phyloP scores from a whole-genome alignment of 2,329 filamentous ascomycete genomes.

The Talaromyces sp. region DNA sequence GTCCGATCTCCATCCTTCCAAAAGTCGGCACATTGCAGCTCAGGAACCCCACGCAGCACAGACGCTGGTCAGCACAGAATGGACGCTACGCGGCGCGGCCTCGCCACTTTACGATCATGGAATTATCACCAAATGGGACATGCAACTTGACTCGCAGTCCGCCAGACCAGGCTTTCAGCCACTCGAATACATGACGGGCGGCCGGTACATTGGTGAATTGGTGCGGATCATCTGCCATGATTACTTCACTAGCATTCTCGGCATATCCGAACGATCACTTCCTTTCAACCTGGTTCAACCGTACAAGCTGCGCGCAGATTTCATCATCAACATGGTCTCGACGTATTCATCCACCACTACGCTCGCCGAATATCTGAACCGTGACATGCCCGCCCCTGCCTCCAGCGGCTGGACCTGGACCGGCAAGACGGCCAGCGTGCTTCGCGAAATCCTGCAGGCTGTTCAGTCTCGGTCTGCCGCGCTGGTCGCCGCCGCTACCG shows the following conservation, averaged over 20 bases:
- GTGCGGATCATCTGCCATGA: conserved; percentile 9
- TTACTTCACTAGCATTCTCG: conserved; percentile 8
- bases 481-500: conserved; percentile 11
- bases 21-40: background rate
- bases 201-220: conserved; percentile 11
- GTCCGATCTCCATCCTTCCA: conserved; percentile 9
- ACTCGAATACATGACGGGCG: conserved; percentile 11
- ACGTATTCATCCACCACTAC: background rate
- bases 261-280: conserved; percentile 4
- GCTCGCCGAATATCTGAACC: conserved; percentile 3
- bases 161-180: conserved; percentile 9
- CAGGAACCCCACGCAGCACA: conserved; percentile 7
- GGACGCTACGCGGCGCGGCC: conserved; percentile 8
- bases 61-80: conserved; percentile 11
- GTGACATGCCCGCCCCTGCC: background rate
- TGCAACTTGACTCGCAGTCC: conserved; percentile 6
- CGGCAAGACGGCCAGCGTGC: conserved; percentile 4
- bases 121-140: conserved; percentile 11
- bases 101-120: conserved; percentile 7
- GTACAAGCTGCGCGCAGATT: conserved; percentile 5
- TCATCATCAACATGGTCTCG: conserved; percentile 7
- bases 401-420: conserved; percentile 7
- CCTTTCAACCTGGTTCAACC: background rate
- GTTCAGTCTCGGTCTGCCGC: conserved; percentile 9
- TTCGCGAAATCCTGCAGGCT: conserved; percentile 8